Evolutionary conservation across 83 land plant genomes (phyloP).

Genomic region (Diphasiastrum complanatum): DNA sequence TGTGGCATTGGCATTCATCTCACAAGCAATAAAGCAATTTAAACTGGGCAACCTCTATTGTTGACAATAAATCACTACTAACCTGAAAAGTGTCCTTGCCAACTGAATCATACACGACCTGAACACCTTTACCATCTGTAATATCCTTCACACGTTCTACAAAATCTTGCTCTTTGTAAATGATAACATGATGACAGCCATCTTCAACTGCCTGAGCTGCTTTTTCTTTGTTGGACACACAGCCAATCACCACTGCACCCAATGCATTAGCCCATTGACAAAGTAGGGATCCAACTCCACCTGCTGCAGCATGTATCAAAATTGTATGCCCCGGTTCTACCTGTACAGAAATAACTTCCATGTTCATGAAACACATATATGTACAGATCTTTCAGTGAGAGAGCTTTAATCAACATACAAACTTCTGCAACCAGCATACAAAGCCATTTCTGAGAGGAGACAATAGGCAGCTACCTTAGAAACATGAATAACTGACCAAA

Average conservation of each 20-base stretch:
- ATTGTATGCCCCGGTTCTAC: conserved; percentile 79
- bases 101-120: conserved; percentile 93
- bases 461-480: no score
- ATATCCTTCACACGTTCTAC: conserved; percentile 67
- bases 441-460: no score
- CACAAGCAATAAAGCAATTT: no score
- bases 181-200: conserved; percentile 88
- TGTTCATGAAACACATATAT: no score
- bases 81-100: conserved; percentile 97
- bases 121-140: conserved; percentile 80
- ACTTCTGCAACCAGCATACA: no score
- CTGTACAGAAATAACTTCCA: conserved; percentile 29
- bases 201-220: conserved; percentile 75
- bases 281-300: conserved; percentile 87
- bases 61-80: background rate
- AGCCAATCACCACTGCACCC: conserved; percentile 95
- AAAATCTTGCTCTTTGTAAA: conserved; percentile 72
- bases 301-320: conserved; percentile 97
- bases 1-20: no score
- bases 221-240: conserved; percentile 82
- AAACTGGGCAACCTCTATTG: background rate
- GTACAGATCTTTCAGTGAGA: no score
- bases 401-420: no score
- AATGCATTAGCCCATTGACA: conserved; percentile 93
- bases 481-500: no score